These are phyloP conservation scores for Eutrema salsugineum DNA, from an alignment of 441 rosid genomes.

Conservation along the genomic window DNA sequence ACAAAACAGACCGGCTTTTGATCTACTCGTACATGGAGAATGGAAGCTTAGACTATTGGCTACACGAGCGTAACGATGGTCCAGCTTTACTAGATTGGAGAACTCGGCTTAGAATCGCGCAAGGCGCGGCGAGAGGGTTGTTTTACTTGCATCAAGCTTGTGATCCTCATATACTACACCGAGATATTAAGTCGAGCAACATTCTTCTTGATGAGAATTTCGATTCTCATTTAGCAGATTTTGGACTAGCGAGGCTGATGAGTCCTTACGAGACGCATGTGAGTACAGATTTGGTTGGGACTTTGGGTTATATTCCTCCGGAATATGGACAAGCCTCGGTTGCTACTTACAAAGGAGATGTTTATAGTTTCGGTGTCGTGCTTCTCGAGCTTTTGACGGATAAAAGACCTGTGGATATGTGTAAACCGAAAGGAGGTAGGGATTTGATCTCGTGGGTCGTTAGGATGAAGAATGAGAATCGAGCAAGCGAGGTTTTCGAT, in stretches of 20 bases:
- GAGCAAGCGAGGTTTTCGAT: conserved; percentile 62
- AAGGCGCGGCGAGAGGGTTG: conserved; percentile 62
- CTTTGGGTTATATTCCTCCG: conserved; percentile 78
- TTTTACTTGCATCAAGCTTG: conserved; percentile 70
- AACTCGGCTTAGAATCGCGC: conserved; percentile 57
- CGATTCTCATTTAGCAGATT: conserved; percentile 74
- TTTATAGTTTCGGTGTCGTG: conserved; percentile 81
- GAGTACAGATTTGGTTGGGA: conserved; percentile 76
- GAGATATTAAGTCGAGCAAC: conserved; percentile 75
- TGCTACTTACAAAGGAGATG: conserved; percentile 75
- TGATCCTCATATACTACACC: conserved; percentile 70
- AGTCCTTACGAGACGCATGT: conserved; percentile 74
- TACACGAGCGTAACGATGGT: conserved; percentile 69
- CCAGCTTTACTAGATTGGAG: conserved; percentile 52
- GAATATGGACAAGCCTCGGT: conserved; percentile 76
- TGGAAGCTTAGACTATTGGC: conserved; percentile 81
- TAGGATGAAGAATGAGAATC: conserved; percentile 52
- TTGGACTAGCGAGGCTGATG: conserved; percentile 71
- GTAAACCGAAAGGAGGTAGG: conserved; percentile 58
- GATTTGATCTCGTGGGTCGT: conserved; percentile 64
- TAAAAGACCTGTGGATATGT: conserved; percentile 78
- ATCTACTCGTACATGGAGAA: conserved; percentile 83
- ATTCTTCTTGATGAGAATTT: conserved; percentile 68
- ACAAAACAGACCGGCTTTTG: conserved; percentile 47
- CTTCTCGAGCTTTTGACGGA: conserved; percentile 78